Evolutionary conservation across 768 basidiomycete genomes (phyloP).

Genomic region (Krasilnikovozyma curviuscula): DNA sequence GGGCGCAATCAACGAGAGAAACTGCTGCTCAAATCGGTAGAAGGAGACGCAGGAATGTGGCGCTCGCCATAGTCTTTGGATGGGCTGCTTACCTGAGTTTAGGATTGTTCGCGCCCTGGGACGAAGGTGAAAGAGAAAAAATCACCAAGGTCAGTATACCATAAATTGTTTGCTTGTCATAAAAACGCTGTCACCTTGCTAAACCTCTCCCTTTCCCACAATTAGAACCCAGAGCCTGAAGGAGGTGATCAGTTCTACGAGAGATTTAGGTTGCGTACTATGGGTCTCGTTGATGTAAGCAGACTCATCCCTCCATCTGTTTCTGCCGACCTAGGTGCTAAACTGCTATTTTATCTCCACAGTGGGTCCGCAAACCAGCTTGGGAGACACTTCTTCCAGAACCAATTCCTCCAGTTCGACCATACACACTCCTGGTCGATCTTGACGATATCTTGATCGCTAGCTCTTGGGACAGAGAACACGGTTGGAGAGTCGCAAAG

Average conservation of each 20-base stretch:
- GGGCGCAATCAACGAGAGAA: neutral
- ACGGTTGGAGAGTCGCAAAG: constrained; percentile 95
- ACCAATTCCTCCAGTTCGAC: constrained; percentile 60
- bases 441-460: constrained; percentile 80
- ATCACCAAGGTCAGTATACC: too few relatives aligned
- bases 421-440: constrained; percentile 77
- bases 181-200: too few relatives aligned
- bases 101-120: constrained; percentile 27
- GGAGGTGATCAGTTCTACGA: neutral
- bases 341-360: neutral
- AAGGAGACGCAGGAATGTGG: constrained; percentile 31
- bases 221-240: neutral
- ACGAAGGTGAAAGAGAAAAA: constrained; percentile 1
- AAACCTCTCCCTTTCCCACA: too few relatives aligned
- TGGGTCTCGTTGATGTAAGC: neutral
- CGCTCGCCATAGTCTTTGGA: constrained; percentile 64
- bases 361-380: constrained; percentile 85
- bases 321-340: neutral
- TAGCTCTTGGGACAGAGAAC: constrained; percentile 90
- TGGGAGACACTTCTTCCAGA: constrained; percentile 85
- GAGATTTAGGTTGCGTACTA: neutral
- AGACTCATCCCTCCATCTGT: neutral
- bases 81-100: constrained; percentile 31
- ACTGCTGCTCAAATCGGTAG: neutral
- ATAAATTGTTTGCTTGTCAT: too few relatives aligned